Evolutionary conservation across 2,329 filamentous ascomycete species (phyloP).

Genomic region (Atkinsonella hypoxylon): DNA sequence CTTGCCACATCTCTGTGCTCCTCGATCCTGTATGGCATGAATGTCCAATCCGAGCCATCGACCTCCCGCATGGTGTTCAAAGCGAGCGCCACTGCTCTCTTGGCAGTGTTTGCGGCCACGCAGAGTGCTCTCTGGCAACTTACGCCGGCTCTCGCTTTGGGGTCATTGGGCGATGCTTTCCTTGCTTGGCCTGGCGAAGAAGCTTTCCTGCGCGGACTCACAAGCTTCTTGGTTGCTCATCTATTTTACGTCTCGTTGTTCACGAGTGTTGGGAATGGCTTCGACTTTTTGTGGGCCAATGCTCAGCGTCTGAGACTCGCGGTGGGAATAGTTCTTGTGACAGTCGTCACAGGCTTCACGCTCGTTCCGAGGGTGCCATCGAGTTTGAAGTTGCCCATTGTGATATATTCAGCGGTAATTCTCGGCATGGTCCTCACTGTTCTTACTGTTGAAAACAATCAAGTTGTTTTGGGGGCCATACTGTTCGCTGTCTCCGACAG

Average conservation of each 20-base stretch:
- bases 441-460: conserved; percentile 14
- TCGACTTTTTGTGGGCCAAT: conserved; percentile 5
- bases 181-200: conserved; percentile 22
- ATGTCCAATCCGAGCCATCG: conserved; percentile 13
- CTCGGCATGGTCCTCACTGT: conserved; percentile 20
- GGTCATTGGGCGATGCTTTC: conserved; percentile 23
- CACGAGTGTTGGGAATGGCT: conserved; percentile 6
- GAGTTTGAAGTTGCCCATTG: conserved; percentile 17
- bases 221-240: conserved; percentile 22
- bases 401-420: conserved; percentile 20
- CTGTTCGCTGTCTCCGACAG: conserved; percentile 23
- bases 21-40: conserved; percentile 12
- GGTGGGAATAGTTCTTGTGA: conserved; percentile 11
- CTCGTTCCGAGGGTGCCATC: conserved; percentile 16
- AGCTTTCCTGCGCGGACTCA: conserved; percentile 21
- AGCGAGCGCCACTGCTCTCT: conserved; percentile 18
- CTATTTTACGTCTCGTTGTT: conserved; percentile 22
- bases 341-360: conserved; percentile 14
- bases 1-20: conserved; percentile 4
- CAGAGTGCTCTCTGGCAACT: conserved; percentile 13
- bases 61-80: conserved; percentile 19
- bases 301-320: conserved; percentile 10
- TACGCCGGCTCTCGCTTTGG: conserved; percentile 17
- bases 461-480: conserved; percentile 17
- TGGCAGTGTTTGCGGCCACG: conserved; percentile 13